Conservation (phyloP, 495 filamentous ascomycete species). For the Lasiosphaeria hispida region DNA sequence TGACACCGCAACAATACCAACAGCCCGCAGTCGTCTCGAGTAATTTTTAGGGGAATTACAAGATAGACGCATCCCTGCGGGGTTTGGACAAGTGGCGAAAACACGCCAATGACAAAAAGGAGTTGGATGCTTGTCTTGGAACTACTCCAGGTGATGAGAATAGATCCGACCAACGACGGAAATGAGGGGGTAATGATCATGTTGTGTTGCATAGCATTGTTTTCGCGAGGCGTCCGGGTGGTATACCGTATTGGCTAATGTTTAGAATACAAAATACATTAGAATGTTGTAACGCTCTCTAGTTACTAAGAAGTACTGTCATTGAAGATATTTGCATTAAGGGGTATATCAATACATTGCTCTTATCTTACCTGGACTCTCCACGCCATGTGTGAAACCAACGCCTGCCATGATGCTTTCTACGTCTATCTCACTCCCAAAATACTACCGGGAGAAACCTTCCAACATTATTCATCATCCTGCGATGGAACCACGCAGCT, state of each 20-base stretch:
- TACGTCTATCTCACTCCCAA: no score
- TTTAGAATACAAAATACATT: neutral
- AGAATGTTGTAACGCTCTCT: neutral
- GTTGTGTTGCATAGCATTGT: constrained; percentile 7
- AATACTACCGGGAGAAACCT: neutral
- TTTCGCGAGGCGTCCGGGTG: constrained; percentile 1
- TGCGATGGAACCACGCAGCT: neutral
- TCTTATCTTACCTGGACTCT: no score
- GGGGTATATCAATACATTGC: no score
- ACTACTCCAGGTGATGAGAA: no score
- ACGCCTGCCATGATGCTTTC: no score
- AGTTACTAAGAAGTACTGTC: no score
- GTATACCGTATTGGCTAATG: neutral
- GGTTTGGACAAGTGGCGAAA: neutral
- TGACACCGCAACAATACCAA: no score
- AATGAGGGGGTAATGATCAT: no score
- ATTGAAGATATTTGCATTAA: no score
- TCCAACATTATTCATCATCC: neutral
- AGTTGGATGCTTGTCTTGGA: neutral
- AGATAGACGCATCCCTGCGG: constrained; percentile 7
- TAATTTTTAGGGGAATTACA: constrained; percentile 17
- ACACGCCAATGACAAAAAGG: neutral
- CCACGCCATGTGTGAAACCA: no score
- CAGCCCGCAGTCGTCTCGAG: neutral
- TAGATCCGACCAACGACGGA: no score